phyloP scores from a whole-genome alignment of 2,329 filamentous ascomycete genomes.

The Ophiocordyceps sinensis region DNA sequence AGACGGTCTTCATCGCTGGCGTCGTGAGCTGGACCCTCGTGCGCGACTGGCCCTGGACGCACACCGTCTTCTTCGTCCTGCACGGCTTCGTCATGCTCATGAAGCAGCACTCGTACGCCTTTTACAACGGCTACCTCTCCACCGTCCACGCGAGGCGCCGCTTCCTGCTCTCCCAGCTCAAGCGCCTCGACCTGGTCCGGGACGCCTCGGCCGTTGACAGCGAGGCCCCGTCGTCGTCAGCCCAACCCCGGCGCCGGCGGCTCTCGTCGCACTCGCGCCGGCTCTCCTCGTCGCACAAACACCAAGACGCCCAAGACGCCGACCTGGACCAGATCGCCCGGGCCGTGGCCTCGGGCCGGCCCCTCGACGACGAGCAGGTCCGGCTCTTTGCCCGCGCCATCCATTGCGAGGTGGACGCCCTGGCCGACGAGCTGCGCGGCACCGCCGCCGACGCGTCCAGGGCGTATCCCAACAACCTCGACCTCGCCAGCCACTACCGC shows the following conservation, averaged over 20 bases:
- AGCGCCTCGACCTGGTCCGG: constrained; percentile 42
- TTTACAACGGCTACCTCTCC: constrained; percentile 63
- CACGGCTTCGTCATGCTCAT: constrained; percentile 65
- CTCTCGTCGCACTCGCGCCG: constrained; percentile 18
- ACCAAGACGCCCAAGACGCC: constrained; percentile 20
- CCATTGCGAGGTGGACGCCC: constrained; percentile 48
- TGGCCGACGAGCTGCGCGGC: constrained; percentile 50
- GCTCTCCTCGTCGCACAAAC: background rate
- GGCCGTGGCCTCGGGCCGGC: constrained; percentile 44
- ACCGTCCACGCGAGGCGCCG: constrained; percentile 38
- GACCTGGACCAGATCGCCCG: constrained; percentile 47
- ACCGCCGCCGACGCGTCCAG: constrained; percentile 35
- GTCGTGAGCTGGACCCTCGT: constrained; percentile 53
- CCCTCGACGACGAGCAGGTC: constrained; percentile 48
- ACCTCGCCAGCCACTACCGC: constrained; percentile 48
- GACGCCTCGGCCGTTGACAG: constrained; percentile 28
- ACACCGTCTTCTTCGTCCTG: constrained; percentile 63
- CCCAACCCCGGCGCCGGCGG: constrained; percentile 20
- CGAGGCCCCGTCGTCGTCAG: constrained; percentile 21
- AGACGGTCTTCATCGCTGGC: constrained; percentile 45
- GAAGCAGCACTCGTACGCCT: constrained; percentile 72
- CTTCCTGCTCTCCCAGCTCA: constrained; percentile 31
- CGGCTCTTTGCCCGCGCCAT: constrained; percentile 50
- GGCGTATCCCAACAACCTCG: constrained; percentile 57
- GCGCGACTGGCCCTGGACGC: constrained; percentile 71